Base-by-base conservation (phyloP, 495 filamentous ascomycete species). In the Penicillium egyptiacum region DNA sequence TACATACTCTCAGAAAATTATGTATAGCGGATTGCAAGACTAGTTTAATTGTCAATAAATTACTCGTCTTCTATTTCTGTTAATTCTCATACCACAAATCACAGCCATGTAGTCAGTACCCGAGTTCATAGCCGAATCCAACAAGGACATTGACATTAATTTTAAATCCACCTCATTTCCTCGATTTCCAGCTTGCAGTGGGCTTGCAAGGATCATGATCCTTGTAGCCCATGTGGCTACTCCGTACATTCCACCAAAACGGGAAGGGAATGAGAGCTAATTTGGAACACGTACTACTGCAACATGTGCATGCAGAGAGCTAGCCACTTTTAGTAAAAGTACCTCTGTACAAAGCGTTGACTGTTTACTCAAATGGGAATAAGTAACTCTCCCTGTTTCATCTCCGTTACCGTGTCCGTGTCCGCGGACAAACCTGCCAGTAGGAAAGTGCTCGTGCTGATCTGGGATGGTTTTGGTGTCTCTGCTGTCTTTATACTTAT, bases 171-270 rank as follows among this genome's bases (percentile, higher is more conserved):
- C 23, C 22, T 39, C 14, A 51, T 40, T 39, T 39, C n/a, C 33
- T 40, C 45, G 14, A 30, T 47, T n/a, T 1, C 3, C 33, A 37
- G 33, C 33, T n/a, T 23, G 33, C 16, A 28, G 4, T 6, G 22
- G 33, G 33, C 22, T 11, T 51, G 49, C 33, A 46, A 55, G 42
- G 42, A 45, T 51, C 4, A 22, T 40, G 8, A 51, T 51, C 49
- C 52, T 31, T 46, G 28, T 22, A 37, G 2, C 23, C 52, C 53
- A 55, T 55, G 53, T 55, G 53, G 53, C 53, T 37, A n/a, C n/a
- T n/a, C n/a, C n/a, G n/a, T n/a, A 16, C 17, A 55, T 37, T 37
- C 16, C 14, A 26, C 45, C 16, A 8, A 42, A 53, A 20, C 31
- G 39, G 25, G 6, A 22, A 45, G 5, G 14, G 14, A 47, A 55